Base-by-base conservation (phyloP, 805 yeast species). In the Wickerhamiella nectarea region DNA sequence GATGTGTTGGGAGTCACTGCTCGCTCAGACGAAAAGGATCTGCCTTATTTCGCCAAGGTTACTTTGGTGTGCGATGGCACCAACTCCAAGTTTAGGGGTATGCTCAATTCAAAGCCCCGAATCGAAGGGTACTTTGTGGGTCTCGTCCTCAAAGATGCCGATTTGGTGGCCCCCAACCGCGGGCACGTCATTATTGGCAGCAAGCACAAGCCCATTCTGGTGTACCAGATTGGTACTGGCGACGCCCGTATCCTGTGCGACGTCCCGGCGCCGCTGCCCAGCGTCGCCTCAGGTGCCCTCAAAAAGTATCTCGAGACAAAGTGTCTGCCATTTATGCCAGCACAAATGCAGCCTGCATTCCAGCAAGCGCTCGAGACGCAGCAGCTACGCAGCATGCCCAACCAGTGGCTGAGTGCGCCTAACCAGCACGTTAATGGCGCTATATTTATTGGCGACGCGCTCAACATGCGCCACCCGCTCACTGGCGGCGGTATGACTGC, bases 401-500 rank as follows among this genome's bases (percentile, higher is more conserved):
- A 86, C 63, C 94, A 91, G 53, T 91, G 74, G 62, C 67, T 91
- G 41, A 74, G 93, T 19, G 96, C 96, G 1, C 69, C 74, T 45
- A 68, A 69, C 41, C 47, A 53, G 22, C 87, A 85, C 57, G 69
- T 74, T 35, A 78, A 76, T 9, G 98, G 98, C 10, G 65, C 85
- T 38, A 68, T 91, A 29, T 70, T 89, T 52, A 58, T 91, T 28
- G 98, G 98, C 39, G 98, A 91, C 60, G 83, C 98, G 1, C 69
- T 87, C 53, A 91, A 91, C 61, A 91, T 91, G 96, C 74, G 98
- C 60, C 98, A 91, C 60, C 98, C 98, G 21, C 72, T 91, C 48
- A 91, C 97, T 1, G 98, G 98, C 43, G 98, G 98, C 50, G 98
- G 98, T 48, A 91, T 91, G 98, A 86, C 97, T 20, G 98, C 91